Percentiles rank a stretch among this genome's conserved stretches.
These are phyloP conservation scores for Trapa bicornis DNA, from an alignment of 345 rosid genomes.

Conservation along the genomic window DNA sequence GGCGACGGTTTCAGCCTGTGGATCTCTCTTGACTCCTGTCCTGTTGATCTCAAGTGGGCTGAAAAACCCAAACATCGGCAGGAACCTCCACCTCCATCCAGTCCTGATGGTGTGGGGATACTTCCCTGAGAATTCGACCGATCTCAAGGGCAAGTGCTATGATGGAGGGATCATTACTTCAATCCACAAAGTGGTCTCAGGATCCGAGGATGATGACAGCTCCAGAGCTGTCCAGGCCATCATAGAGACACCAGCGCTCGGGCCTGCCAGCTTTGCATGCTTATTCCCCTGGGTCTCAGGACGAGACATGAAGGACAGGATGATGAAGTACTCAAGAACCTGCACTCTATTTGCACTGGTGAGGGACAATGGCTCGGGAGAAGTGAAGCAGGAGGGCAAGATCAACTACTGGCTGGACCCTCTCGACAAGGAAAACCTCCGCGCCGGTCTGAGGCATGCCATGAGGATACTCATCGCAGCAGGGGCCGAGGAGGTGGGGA, in stretches of 20 bases:
- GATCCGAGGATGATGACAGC: slow-evolving; percentile 9
- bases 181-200: slow-evolving; percentile 27
- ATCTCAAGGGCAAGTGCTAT: slow-evolving; percentile 9
- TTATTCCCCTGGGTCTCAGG: slow-evolving; percentile 60
- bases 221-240: slow-evolving; percentile 22
- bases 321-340: slow-evolving; percentile 43
- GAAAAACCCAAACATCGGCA: slow-evolving; percentile 16
- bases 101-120: slow-evolving; percentile 14
- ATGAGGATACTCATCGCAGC: slow-evolving; percentile 57
- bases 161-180: slow-evolving; percentile 70
- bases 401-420: slow-evolving; percentile 27
- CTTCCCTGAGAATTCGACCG: slow-evolving; percentile 10
- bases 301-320: slow-evolving; percentile 34
- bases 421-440: slow-evolving; percentile 52
- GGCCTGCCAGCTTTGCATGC: slow-evolving; percentile 51
- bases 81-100: slow-evolving; percentile 13
- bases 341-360: slow-evolving; percentile 33
- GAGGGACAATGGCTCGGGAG: slow-evolving; percentile 32
- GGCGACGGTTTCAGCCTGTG: slow-evolving; percentile 16
- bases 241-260: slow-evolving; percentile 43
- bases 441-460: slow-evolving; percentile 41
- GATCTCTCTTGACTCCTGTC: slow-evolving; percentile 15
- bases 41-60: slow-evolving; percentile 14
- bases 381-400: slow-evolving; percentile 20
- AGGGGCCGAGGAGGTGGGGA: slow-evolving; percentile 75